These are phyloP conservation scores for Rugonectria rugulosa DNA, from an alignment of 2,329 filamentous ascomycete genomes.

Conservation along the genomic window DNA sequence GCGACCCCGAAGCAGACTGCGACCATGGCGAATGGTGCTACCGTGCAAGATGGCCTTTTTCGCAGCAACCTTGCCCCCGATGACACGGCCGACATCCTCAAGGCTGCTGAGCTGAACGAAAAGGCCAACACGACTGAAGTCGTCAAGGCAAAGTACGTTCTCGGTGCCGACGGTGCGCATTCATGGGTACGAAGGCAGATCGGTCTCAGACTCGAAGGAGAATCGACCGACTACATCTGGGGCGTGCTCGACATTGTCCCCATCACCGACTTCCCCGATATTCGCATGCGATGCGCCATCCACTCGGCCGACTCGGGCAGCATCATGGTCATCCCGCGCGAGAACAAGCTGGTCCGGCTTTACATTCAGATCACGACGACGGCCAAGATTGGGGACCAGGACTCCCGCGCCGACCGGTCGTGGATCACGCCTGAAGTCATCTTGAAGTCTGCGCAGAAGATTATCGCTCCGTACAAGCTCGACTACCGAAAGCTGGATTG, in stretches of 20 bases:
- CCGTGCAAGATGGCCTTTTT: constrained; percentile 22
- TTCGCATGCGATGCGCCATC: constrained; percentile 40
- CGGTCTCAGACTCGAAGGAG: constrained; percentile 36
- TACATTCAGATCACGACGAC: constrained; percentile 31
- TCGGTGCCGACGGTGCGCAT: constrained; percentile 38
- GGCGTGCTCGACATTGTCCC: constrained; percentile 39
- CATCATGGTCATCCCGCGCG: constrained; percentile 39
- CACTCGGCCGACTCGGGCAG: constrained; percentile 33
- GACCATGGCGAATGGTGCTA: constrained; percentile 18
- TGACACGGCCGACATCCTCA: constrained; percentile 25
- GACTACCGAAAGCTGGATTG: constrained; percentile 44
- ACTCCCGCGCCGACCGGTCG: constrained; percentile 15
- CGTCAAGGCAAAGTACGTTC: constrained; percentile 25
- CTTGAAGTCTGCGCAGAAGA: constrained; percentile 52
- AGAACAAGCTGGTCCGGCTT: constrained; percentile 35
- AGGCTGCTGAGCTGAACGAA: constrained; percentile 18
- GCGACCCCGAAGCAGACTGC: constrained; percentile 23
- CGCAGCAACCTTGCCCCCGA: constrained; percentile 26
- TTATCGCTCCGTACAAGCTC: constrained; percentile 61
- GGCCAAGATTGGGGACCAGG: constrained; percentile 17
- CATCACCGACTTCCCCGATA: constrained; percentile 39
- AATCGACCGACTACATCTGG: constrained; percentile 41
- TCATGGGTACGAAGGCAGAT: constrained; percentile 35
- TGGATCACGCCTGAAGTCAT: constrained; percentile 53
- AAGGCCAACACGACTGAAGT: constrained; percentile 20